Percentiles rank a stretch among this genome's conserved stretches.
Evolutionary conservation across 1,139 yeast species (phyloP).

Genomic region (Lodderomyces margitis): DNA sequence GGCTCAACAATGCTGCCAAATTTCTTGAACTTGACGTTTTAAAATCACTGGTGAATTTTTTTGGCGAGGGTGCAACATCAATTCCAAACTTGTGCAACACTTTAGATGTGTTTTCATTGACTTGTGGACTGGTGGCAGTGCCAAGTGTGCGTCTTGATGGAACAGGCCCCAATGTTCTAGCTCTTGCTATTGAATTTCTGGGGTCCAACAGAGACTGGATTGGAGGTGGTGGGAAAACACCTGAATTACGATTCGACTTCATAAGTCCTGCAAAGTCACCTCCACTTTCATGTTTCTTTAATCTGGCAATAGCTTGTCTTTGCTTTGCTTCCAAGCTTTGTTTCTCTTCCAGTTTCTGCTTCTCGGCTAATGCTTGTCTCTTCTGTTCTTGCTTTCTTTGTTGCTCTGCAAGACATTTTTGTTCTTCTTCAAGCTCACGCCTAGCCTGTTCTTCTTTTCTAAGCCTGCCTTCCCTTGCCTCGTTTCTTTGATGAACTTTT

Average conservation of each 20-base stretch:
- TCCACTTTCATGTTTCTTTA: conserved; percentile 29
- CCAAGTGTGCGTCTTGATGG: conserved; percentile 17
- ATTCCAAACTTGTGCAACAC: conserved; percentile 48
- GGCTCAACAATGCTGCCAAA: conserved; percentile 30
- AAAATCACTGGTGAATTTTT: conserved; percentile 22
- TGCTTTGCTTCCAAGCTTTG: conserved; percentile 27
- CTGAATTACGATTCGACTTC: conserved; percentile 18
- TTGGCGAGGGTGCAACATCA: conserved; percentile 31
- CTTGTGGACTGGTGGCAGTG: conserved; percentile 11
- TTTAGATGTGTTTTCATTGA: conserved; percentile 25
- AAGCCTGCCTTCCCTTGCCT: conserved; percentile 26
- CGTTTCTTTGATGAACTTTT: conserved; percentile 29
- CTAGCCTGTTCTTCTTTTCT: conserved; percentile 19
- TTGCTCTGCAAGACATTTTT: conserved; percentile 17
- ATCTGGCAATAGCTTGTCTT: conserved; percentile 29
- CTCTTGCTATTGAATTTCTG: conserved; percentile 35
- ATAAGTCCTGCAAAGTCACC: conserved; percentile 27
- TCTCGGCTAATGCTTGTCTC: conserved; percentile 11
- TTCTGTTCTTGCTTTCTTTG: conserved; percentile 12
- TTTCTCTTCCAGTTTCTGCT: conserved; percentile 12
- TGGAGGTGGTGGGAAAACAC: conserved; percentile 18
- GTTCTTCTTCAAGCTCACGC: conserved; percentile 15
- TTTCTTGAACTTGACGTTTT: conserved; percentile 47
- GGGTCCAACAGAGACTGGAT: conserved; percentile 39
- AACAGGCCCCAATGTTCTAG: conserved; percentile 33